These are phyloP conservation scores for Tolypocladium tundrense DNA, from an alignment of 2,329 filamentous ascomycete species.

Conservation along the genomic window DNA sequence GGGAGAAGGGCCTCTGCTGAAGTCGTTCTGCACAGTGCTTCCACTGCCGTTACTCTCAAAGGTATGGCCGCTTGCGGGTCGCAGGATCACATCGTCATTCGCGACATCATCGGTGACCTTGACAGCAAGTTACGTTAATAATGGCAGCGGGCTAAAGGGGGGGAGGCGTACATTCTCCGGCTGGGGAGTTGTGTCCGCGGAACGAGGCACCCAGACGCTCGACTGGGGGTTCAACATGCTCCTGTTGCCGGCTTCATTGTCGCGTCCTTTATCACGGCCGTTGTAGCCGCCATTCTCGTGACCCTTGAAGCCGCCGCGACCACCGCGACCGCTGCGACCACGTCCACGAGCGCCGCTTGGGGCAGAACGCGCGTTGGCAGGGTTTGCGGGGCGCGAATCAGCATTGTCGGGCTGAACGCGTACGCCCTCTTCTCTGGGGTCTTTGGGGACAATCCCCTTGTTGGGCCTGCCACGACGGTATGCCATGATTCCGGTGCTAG, in stretches of 20 bases:
- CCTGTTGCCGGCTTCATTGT: background rate
- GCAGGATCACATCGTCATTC: too few species aligned
- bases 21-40: background rate
- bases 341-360: background rate
- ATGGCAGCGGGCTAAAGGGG: too few species aligned
- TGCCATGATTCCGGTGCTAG: background rate
- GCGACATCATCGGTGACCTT: background rate
- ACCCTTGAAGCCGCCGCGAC: background rate
- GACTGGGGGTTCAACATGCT: background rate
- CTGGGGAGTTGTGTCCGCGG: background rate
- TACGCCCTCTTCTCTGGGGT: background rate
- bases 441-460: background rate
- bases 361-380: background rate
- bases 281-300: background rate
- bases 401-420: slow-evolving; percentile 1
- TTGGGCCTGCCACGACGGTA: background rate
- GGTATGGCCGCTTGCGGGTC: background rate
- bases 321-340: background rate
- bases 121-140: background rate
- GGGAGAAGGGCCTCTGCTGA: background rate
- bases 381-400: background rate
- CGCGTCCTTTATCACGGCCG: too few species aligned
- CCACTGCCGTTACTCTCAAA: background rate
- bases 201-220: background rate
- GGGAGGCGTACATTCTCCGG: background rate